Conservation (phyloP, 2,329 filamentous ascomycete genomes). For the Diplodia seriata region DNA sequence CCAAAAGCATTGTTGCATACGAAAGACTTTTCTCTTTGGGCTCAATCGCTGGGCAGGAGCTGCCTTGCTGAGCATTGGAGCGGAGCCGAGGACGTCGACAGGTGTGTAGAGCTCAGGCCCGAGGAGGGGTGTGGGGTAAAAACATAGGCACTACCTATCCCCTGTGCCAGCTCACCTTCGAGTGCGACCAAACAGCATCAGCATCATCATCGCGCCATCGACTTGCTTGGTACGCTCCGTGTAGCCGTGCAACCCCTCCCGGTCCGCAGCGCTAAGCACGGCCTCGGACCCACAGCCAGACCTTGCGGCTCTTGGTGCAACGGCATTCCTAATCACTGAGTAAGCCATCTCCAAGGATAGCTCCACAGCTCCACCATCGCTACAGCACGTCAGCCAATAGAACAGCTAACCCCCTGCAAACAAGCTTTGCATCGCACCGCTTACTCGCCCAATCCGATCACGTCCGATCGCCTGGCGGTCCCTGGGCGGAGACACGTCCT, state of each 20-base stretch:
- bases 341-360: background rate
- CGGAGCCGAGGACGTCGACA: no score
- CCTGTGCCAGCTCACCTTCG: background rate
- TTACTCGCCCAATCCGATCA: conserved; percentile 12
- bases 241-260: background rate
- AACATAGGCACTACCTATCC: background rate
- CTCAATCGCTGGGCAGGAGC: background rate
- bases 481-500: background rate
- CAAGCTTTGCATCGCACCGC: background rate
- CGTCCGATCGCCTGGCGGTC: background rate
- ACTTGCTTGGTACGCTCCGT: background rate
- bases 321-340: conserved; percentile 17
- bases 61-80: background rate
- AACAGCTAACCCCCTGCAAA: background rate
- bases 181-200: no score
- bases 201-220: background rate
- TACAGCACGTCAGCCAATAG: background rate
- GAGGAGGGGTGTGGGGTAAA: background rate
- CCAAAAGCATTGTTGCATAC: background rate
- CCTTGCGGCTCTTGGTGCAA: background rate
- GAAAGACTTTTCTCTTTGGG: background rate
- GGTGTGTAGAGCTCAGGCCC: no score
- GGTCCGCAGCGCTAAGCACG: background rate
- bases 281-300: background rate
- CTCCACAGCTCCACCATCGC: background rate